Evolutionary conservation across 768 basidiomycete species (phyloP).

Genomic region (Pulveroboletus ravenelii): DNA sequence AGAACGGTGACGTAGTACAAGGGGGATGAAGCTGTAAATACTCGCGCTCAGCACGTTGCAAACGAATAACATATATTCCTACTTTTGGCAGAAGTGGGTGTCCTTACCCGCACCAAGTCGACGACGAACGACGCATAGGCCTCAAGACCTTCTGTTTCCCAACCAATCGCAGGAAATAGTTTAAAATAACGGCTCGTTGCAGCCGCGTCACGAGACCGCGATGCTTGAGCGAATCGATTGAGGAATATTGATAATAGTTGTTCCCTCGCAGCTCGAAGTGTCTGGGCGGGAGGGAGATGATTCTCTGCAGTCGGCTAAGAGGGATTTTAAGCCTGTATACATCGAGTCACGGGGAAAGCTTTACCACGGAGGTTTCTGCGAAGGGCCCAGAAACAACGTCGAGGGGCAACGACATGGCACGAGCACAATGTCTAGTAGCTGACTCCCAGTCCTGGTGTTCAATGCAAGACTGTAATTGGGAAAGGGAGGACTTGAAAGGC

Average conservation of each 20-base stretch:
- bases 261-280: slow-evolving; percentile 70
- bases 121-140: slow-evolving; percentile 93
- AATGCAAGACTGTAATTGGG: slow-evolving; percentile 55
- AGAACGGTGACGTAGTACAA: slow-evolving; percentile 86
- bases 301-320: slow-evolving; percentile 84
- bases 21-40: slow-evolving; percentile 73
- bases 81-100: slow-evolving; percentile 83
- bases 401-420: slow-evolving; percentile 80
- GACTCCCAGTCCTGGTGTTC: slow-evolving; percentile 91
- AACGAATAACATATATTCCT: slow-evolving; percentile 12
- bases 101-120: slow-evolving; percentile 76
- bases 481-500: slow-evolving; percentile 56
- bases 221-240: slow-evolving; percentile 78
- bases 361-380: slow-evolving; percentile 81
- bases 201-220: slow-evolving; percentile 73
- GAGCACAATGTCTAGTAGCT: slow-evolving; percentile 83
- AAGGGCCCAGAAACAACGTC: slow-evolving; percentile 80
- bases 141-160: slow-evolving; percentile 87
- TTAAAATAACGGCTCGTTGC: slow-evolving; percentile 94
- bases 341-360: slow-evolving; percentile 22
- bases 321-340: not conserved
- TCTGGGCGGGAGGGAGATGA: slow-evolving; percentile 81
- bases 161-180: slow-evolving; percentile 92
- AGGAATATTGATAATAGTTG: slow-evolving; percentile 73
- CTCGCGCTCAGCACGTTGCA: slow-evolving; percentile 9